phyloP scores from a whole-genome alignment of 1,284 basidiomycete genomes.

The Amylostereum areolatum region DNA sequence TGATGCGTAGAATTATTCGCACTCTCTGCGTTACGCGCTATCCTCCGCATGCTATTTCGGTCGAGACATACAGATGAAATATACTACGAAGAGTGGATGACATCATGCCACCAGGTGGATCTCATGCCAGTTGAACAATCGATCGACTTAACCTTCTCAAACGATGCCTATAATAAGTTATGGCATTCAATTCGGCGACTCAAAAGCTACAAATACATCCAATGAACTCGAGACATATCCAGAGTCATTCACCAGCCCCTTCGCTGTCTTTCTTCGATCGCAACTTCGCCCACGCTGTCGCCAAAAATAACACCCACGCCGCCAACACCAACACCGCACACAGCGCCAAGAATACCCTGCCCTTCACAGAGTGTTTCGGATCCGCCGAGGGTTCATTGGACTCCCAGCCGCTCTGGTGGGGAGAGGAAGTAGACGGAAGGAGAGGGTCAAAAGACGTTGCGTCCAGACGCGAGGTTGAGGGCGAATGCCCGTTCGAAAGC shows the following conservation, averaged over 20 bases:
- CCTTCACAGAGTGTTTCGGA: conserved; percentile 29
- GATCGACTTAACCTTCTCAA: no score
- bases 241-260: conserved; percentile 3
- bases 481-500: not conserved
- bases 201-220: no score
- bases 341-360: conserved; percentile 41
- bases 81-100: no score
- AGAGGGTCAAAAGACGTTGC: not conserved
- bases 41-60: no score
- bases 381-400: not conserved
- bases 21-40: no score
- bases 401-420: not conserved
- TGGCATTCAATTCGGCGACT: no score
- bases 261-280: conserved; percentile 34
- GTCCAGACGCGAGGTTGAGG: not conserved
- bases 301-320: conserved; percentile 66
- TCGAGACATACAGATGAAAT: no score
- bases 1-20: no score
- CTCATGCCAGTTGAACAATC: no score
- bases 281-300: conserved; percentile 52
- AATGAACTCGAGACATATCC: no score
- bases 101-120: no score
- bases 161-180: no score
- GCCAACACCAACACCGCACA: conserved; percentile 40
- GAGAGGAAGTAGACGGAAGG: not conserved